phyloP scores from a whole-genome alignment of 495 filamentous ascomycete species.

The Hypoxylon cercidicola region DNA sequence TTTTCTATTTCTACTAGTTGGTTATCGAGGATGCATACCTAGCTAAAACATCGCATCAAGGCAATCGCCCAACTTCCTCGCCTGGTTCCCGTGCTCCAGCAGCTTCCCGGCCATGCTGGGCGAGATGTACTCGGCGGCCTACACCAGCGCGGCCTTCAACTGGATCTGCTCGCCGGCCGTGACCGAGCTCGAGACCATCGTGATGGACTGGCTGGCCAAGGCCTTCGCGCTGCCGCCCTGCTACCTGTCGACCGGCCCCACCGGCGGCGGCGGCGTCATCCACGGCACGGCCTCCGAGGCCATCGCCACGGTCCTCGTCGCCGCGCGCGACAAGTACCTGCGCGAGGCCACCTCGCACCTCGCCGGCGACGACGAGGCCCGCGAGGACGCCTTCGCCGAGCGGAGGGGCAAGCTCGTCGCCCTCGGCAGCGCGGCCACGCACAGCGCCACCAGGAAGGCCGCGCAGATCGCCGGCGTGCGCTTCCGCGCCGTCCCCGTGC shows the following conservation, averaged over 20 bases:
- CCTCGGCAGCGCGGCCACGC: conserved; percentile 80
- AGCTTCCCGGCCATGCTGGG: conserved; percentile 90
- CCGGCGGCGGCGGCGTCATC: conserved; percentile 87
- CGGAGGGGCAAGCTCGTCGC: conserved; percentile 80
- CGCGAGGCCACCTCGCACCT: conserved; percentile 64
- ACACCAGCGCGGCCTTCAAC: conserved; percentile 93
- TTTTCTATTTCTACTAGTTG: neutral
- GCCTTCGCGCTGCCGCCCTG: conserved; percentile 76
- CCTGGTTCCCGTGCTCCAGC: conserved; percentile 88
- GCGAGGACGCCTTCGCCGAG: conserved; percentile 72
- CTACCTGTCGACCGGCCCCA: conserved; percentile 79
- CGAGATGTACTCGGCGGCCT: conserved; percentile 90
- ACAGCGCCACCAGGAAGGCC: conserved; percentile 87
- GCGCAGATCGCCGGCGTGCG: conserved; percentile 86
- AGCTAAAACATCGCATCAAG: conserved; percentile 8
- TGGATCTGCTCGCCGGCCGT: conserved; percentile 96
- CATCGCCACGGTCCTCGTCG: conserved; percentile 85
- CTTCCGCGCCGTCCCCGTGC: conserved; percentile 72
- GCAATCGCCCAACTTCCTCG: conserved; percentile 95
- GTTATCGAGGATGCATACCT: neutral
- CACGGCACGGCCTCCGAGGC: conserved; percentile 94
- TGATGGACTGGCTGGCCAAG: conserved; percentile 90
- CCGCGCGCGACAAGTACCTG: conserved; percentile 85
- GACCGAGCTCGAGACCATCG: conserved; percentile 95
- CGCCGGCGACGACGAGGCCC: conserved; percentile 62